phyloP scores from a whole-genome alignment of 2,329 filamentous ascomycete genomes.

The Colletotrichum cordylinicola region DNA sequence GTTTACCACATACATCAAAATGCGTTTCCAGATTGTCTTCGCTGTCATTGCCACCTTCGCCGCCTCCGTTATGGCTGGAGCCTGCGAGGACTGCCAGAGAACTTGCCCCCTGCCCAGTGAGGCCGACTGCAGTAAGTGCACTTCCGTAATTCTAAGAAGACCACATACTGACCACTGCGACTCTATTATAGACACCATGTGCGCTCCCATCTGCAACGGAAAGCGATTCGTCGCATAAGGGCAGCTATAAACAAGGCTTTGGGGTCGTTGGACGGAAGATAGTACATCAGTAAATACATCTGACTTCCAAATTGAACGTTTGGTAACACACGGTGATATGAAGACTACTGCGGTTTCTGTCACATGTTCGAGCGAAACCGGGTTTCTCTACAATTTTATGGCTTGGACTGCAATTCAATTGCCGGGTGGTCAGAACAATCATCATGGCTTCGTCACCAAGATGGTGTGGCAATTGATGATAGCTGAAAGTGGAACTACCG shows the following conservation, averaged over 20 bases:
- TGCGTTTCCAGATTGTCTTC: conserved; percentile 4
- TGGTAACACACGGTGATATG: background rate
- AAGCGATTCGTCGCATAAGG: background rate
- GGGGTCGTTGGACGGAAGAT: background rate
- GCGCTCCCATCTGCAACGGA: conserved; percentile 7
- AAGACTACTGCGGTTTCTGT: background rate
- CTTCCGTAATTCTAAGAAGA: fast-evolving
- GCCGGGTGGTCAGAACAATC: background rate
- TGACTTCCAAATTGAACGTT: background rate
- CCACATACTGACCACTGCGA: too few species aligned
- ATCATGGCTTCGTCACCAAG: background rate
- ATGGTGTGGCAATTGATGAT: background rate
- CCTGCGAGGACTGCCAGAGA: conserved; percentile 3
- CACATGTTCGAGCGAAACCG: fast-evolving
- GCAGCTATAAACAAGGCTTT: too few species aligned
- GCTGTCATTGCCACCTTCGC: background rate
- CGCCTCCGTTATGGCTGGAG: background rate
- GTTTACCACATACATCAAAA: background rate
- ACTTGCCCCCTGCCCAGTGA: conserved; percentile 1
- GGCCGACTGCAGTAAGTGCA: background rate
- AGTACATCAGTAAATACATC: background rate
- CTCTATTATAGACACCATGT: background rate
- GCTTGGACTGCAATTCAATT: background rate
- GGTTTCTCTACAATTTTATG: background rate
- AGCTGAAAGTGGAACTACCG: background rate